Evolutionary conservation across 116 monocot genomes (phyloP).

Genomic region (Trichopus zeylanicus): DNA sequence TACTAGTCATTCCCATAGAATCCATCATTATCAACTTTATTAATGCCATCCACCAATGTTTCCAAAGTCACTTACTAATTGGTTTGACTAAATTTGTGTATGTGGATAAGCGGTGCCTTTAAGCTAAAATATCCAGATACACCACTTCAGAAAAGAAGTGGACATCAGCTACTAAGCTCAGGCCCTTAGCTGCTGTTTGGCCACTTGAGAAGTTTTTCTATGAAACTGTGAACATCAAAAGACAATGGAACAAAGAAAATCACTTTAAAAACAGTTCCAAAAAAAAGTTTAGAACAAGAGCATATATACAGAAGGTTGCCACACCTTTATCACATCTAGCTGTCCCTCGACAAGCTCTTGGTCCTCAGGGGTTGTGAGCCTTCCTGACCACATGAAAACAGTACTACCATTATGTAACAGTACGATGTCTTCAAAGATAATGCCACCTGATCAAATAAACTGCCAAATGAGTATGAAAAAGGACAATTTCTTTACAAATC

Average conservation of each 20-base stretch:
- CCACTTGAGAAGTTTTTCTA: background rate
- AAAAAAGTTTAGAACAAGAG: background rate
- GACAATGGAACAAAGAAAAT: background rate
- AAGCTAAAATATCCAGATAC: no score
- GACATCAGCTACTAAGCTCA: background rate
- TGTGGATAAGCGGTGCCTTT: no score
- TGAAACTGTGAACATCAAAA: background rate
- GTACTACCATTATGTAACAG: constrained; percentile 74
- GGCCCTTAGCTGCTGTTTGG: background rate
- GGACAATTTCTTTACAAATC: no score
- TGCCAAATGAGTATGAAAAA: no score
- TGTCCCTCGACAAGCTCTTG: constrained; percentile 80
- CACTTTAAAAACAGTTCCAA: background rate
- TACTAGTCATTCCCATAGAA: no score
- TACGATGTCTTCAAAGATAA: constrained; percentile 89
- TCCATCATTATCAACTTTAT: no score
- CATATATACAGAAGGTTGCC: background rate
- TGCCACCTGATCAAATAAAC: constrained; percentile 40
- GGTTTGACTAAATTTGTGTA: no score
- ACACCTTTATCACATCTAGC: constrained; percentile 89
- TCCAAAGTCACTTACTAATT: no score
- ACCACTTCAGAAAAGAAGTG: background rate
- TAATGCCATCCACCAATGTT: no score
- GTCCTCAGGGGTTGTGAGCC: constrained; percentile 49
- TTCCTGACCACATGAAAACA: constrained; percentile 86